A percentile compares a stretch with the other conserved stretches of the same genome.
Conservation (phyloP, 805 yeast genomes). For the Metschnikowia lochheadii region DNA sequence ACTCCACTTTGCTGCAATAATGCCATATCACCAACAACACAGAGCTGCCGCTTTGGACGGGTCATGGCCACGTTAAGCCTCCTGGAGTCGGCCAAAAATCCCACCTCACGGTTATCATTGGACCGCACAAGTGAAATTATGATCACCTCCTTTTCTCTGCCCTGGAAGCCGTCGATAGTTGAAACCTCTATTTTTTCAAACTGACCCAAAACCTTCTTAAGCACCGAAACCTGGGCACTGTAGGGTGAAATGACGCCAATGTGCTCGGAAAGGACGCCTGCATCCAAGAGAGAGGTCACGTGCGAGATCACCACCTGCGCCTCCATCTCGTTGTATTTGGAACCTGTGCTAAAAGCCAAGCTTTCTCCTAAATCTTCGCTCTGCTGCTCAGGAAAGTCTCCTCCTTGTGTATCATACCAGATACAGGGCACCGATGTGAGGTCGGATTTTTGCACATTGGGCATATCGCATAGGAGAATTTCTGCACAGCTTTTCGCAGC, state of each 20-base stretch:
- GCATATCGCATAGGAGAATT: slow-evolving; percentile 52
- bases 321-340: slow-evolving; percentile 79
- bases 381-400: slow-evolving; percentile 64
- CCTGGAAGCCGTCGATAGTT: slow-evolving; percentile 96
- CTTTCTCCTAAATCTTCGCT: slow-evolving; percentile 21
- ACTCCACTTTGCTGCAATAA: slow-evolving; percentile 45
- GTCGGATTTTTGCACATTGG: slow-evolving; percentile 42
- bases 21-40: slow-evolving; percentile 84
- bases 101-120: slow-evolving; percentile 66
- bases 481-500: slow-evolving; percentile 60
- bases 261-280: slow-evolving; percentile 50
- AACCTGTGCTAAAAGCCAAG: slow-evolving; percentile 31
- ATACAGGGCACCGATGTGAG: slow-evolving; percentile 53
- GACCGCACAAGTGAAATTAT: slow-evolving; percentile 79
- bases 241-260: slow-evolving; percentile 92
- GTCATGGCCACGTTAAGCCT: slow-evolving; percentile 93
- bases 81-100: slow-evolving; percentile 74
- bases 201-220: slow-evolving; percentile 39
- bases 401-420: slow-evolving; percentile 95
- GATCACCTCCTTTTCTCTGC: slow-evolving; percentile 88
- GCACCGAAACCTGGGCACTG: slow-evolving; percentile 71
- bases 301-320: slow-evolving; percentile 58
- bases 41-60: slow-evolving; percentile 78
- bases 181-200: slow-evolving; percentile 62
- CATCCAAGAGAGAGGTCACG: slow-evolving; percentile 43